Evolutionary conservation across 2,329 filamentous ascomycete genomes (phyloP), one percentile per base, ranked within the genome.

Genomic region (Hypoxylon sp.): DNA sequence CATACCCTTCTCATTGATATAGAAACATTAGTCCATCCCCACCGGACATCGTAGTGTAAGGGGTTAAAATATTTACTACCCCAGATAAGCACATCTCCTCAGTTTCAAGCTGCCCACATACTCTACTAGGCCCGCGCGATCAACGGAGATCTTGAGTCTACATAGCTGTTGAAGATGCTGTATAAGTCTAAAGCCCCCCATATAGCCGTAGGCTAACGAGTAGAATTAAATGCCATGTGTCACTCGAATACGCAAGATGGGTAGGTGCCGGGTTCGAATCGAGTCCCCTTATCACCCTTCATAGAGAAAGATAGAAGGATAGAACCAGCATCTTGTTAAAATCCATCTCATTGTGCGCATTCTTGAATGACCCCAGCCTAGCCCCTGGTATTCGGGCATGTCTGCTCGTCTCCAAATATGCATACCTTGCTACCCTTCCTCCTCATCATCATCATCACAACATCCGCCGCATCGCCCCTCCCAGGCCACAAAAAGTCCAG

Each of bases 21-120:
- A 19, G 23, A 23, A 23, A 53, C 32, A 17, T 25, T 50, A 4
- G 21, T 13, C 46, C 34, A 34, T 17, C 30, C 51, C 19, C 34
- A 46, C 14, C 34, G 38, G 62, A 52, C 49, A 38, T 32, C 2
- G 48, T 45, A 17, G 23, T 11, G 17, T 32, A 43, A 28, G 50
- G 21, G 14, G 28, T n/a, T 49, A 4, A 4, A 53, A 23, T 19
- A 19, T n/a, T n/a, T 28, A 32, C 5, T 38, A 60, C 38, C 19
- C n/a, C 25, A 28, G 4, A 55, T 60, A 63, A 56, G 38, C 56
- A 25, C 28, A 49, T 60, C 11, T 41, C 51, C 43, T 34, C 56
- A 25, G 57, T 68, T 65, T 68, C 66, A 60, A 32, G 28, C 25
- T 17, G n/a, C 19, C 58, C 53, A 28, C 48, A 65, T 46, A 51